Evolutionary conservation across 768 basidiomycete species (phyloP).

Genomic region (Baorangia bicolor): DNA sequence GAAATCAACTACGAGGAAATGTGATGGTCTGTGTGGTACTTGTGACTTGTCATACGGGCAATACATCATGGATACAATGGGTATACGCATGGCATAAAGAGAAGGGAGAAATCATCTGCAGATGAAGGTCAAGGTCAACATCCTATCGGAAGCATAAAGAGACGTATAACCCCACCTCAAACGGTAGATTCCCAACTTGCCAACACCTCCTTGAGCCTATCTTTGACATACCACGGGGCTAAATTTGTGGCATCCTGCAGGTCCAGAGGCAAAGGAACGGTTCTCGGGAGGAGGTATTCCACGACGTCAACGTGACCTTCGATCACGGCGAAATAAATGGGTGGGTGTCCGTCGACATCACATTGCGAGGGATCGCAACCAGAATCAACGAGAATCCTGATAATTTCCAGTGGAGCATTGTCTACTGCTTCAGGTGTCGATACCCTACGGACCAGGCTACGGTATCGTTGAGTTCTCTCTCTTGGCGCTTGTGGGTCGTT

Average conservation of each 20-base stretch:
- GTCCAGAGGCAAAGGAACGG: neutral
- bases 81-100: no score
- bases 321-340: neutral
- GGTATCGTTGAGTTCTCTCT: no score
- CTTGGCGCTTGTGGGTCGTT: no score
- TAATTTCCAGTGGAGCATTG: neutral
- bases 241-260: neutral
- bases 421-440: no score
- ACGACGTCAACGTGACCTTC: neutral
- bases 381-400: neutral
- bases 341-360: neutral
- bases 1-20: neutral
- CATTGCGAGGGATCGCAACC: constrained; percentile 5
- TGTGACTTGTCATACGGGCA: no score
- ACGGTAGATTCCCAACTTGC: neutral
- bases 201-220: neutral
- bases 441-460: no score
- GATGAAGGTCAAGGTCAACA: no score
- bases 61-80: no score
- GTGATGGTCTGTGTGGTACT: no score
- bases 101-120: no score
- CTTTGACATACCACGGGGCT: neutral
- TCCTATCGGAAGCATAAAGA: neutral
- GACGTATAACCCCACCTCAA: neutral
- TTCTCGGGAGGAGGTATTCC: neutral